phyloP scores from a whole-genome alignment of 139 green algal genomes.

The Parachlorella kessleri region DNA sequence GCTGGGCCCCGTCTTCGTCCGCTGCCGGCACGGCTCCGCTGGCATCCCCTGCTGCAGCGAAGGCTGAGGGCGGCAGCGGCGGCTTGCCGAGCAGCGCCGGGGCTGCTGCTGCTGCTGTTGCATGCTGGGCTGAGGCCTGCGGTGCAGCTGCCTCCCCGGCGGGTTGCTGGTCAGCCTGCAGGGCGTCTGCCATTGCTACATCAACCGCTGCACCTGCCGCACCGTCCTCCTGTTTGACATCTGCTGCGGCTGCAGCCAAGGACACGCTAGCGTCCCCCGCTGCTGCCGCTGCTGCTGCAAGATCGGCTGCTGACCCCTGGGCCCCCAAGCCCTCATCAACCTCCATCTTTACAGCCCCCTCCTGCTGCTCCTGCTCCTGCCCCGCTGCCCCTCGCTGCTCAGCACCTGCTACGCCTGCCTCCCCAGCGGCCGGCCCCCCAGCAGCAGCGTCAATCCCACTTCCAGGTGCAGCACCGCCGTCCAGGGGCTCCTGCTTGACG shows the following conservation, averaged over 20 bases:
- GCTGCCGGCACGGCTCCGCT: constrained; percentile 10
- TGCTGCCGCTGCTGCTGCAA: constrained; percentile 9
- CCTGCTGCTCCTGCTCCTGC: background rate
- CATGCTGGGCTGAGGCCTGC: too few species aligned
- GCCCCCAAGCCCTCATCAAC: background rate
- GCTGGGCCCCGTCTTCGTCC: constrained; percentile 5
- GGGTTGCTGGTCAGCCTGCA: background rate
- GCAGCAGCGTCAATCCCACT: background rate
- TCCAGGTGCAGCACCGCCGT: background rate
- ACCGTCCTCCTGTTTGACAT: background rate
- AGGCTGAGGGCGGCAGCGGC: constrained; percentile 10
- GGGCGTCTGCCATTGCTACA: constrained; percentile 11
- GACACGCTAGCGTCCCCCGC: too few species aligned
- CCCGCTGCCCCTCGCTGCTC: background rate
- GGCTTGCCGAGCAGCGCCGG: constrained; percentile 2
- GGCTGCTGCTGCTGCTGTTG: background rate
- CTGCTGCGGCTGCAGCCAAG: background rate
- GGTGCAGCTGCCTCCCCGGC: too few species aligned
- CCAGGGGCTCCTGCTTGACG: constrained; percentile 4
- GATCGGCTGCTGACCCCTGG: too few species aligned
- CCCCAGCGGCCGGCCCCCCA: background rate
- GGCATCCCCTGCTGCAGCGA: background rate
- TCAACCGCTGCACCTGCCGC: constrained; percentile 2
- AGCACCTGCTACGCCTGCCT: background rate
- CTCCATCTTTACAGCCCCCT: background rate